phyloP scores from a whole-genome alignment of 805 yeast genomes.

The Scheffersomyces amazonensis region DNA sequence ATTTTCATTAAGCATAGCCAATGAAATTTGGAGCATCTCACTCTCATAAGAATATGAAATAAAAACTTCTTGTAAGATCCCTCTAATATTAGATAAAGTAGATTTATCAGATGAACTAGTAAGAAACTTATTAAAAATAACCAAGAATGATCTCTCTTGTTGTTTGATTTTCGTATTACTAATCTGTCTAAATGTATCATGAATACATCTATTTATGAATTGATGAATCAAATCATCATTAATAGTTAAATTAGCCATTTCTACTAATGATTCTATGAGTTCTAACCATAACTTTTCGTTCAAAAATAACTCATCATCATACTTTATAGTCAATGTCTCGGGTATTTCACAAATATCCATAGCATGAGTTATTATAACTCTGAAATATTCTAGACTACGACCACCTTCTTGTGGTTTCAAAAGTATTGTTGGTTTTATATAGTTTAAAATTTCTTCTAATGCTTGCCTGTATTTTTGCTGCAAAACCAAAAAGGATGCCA shows the following conservation, averaged over 20 bases:
- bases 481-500: conserved; percentile 27
- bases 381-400: conserved; percentile 13
- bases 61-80: conserved; percentile 60
- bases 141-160: conserved; percentile 42
- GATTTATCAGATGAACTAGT: conserved; percentile 46
- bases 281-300: conserved; percentile 29
- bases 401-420: conserved; percentile 6
- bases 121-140: conserved; percentile 54
- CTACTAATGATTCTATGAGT: conserved; percentile 22
- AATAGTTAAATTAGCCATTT: conserved; percentile 10
- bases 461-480: conserved; percentile 25
- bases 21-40: conserved; percentile 48
- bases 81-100: conserved; percentile 57
- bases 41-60: conserved; percentile 64
- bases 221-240: neutral
- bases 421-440: conserved; percentile 15
- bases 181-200: conserved; percentile 29
- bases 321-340: conserved; percentile 6
- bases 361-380: conserved; percentile 32
- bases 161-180: conserved; percentile 24
- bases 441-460: conserved; percentile 18
- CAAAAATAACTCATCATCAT: conserved; percentile 9
- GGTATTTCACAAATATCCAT: conserved; percentile 26
- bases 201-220: conserved; percentile 25
- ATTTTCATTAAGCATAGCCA: conserved; percentile 55